A percentile compares a stretch with the other conserved stretches of the same genome.
Evolutionary conservation across 176 grass and related monocot species (phyloP).

Genomic region (Musa schizocarpa): DNA sequence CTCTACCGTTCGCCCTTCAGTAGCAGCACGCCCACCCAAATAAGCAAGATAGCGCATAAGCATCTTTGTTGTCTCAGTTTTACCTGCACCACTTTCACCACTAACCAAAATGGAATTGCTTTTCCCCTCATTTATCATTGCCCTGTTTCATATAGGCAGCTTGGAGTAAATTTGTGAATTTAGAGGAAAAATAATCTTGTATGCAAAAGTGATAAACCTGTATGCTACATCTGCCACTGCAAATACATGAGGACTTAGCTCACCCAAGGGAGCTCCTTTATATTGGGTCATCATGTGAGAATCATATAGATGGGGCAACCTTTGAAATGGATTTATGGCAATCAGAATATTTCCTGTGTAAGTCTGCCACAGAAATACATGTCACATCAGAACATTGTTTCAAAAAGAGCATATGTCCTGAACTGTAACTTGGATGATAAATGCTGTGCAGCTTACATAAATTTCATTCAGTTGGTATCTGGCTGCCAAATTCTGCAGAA

Average conservation of each 20-base stretch:
- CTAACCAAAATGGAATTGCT: constrained; percentile 98
- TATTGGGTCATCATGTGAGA: constrained; percentile 99
- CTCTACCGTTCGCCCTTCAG: constrained; percentile 97
- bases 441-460: constrained; percentile 51
- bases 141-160: constrained; percentile 38
- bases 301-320: constrained; percentile 79
- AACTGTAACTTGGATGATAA: neutral
- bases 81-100: constrained; percentile 95
- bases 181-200: neutral
- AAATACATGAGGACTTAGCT: constrained; percentile 98
- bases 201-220: constrained; percentile 40
- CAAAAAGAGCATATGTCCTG: neutral
- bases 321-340: constrained; percentile 98
- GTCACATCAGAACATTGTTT: neutral
- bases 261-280: constrained; percentile 88
- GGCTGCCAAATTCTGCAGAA: constrained; percentile 69
- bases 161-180: constrained; percentile 18
- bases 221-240: constrained; percentile 95
- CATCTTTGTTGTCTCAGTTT: constrained; percentile 99
- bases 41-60: constrained; percentile 97
- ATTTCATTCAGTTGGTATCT: constrained; percentile 99
- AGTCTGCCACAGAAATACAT: constrained; percentile 48
- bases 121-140: constrained; percentile 88
- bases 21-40: constrained; percentile 83
- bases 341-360: constrained; percentile 99